Base-by-base conservation (phyloP, 2,329 filamentous ascomycete genomes). In the Colletotrichum acutatum region DNA sequence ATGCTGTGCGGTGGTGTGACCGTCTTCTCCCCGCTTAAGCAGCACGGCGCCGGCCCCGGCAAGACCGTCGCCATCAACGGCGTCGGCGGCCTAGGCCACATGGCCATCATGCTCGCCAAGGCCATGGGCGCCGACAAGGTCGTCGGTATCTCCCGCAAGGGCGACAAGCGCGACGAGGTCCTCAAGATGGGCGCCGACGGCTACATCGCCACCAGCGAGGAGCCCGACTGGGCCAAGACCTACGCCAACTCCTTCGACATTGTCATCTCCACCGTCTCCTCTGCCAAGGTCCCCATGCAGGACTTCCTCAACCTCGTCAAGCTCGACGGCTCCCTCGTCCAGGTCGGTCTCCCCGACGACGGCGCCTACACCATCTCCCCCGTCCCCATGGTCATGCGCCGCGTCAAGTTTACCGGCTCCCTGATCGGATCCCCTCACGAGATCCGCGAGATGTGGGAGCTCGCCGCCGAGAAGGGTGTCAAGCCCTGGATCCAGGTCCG, bases 1-100 rank as follows among this genome's bases (percentile, higher is more conserved):
- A 90, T 94, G 88, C 84, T 94, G 54, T 94, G 93, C 78, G 93
- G 88, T 26, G 92, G 93, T 16, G 87, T 94, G 42, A 95, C 93
- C 0, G 85, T 92, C 7, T 95, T 87, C 79, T 85, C 86, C 12
- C 92, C 93, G 1, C 81, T 95, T 62, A 85, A 85, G 76, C 86
- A 90, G 65, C 89, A 92, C 75, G 90, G 90, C 2, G 89, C 87
- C 61, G 93, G 92, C 0, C 91, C 91, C 0, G 92, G 91, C 16
- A 94, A 92, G 82, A 86, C 81, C 28, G 90, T 94, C 2, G 92
- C 89, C 1, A 88, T 94, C 72, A 84, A 93, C 24, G 92, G 92
- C 2, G 84, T 94, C 16, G 92, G 92, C 8, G 92, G 92, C 2
- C 81, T 94, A 1, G 92, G 92, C 0, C 92, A 94, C 81, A 90